Base-by-base conservation (phyloP, 768 basidiomycete species). In the Naematelia aurantialba region DNA sequence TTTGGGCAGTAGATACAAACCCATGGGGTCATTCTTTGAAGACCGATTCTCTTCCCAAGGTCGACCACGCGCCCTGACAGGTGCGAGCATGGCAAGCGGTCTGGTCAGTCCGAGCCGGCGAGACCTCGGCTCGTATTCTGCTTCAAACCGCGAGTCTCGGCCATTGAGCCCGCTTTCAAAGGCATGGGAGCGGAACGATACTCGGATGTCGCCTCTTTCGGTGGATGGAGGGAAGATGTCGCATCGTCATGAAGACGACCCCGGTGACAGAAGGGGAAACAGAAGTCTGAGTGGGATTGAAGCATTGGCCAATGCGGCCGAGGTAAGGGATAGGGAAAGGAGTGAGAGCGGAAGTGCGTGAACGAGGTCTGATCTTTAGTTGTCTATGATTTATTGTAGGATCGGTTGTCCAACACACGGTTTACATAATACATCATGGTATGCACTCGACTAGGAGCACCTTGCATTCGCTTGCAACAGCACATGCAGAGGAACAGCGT, bases 301-400 rank as follows among this genome's bases (percentile, higher is more conserved):
- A 3, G 65, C 65, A 31, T 49, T 66, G 2, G 54, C 62, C 22
- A 45, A 48, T 14, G 65, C 65, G 12, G 65, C 65, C 5, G 65
- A 66, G 46, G 59, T 58, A 19, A 39, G 52, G 4, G 51, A 60
- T n/a, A 34, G 55, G 42, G 61, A 60, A 51, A 54, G 58, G 26
- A 39, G 34, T 17, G 34, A 17, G 8, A 39, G 34, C 17, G 34
- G 34, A 39, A 39, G 34, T 17, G 34, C 34, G 8, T 39, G 34
- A 39, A 17, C 8, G 34, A 8, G 34, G 8, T 39, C 17, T 39
- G 34, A 39, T 39, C 34, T 39, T 39, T 39, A 17, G 34, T 39
- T 39, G 34, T 39, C 17, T 39, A 39, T 39, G 8, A 39, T 17
- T 17, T 39, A 17, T 8, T 39, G 34, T 39, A 17, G 34, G 34